Percentiles rank a stretch among this genome's conserved stretches.
Conservation (phyloP, 177 flowering plant species). For the Vitis hybrid region DNA sequence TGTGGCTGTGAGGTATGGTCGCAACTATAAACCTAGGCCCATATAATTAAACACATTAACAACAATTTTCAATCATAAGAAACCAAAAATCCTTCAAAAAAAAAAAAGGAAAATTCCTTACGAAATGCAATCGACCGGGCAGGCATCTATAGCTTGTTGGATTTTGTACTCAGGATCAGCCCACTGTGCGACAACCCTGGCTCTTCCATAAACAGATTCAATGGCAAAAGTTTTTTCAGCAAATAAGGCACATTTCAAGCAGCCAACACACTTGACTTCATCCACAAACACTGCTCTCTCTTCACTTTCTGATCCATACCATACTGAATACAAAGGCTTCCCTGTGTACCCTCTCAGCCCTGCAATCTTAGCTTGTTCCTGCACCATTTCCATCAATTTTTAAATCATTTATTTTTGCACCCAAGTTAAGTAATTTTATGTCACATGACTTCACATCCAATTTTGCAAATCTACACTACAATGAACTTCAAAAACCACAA, state of each 20-base stretch:
- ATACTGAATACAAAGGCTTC: constrained; percentile 70
- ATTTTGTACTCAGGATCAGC: constrained; percentile 85
- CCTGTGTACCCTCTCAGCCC: constrained; percentile 77
- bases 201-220: constrained; percentile 85
- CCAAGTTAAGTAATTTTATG: background rate
- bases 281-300: constrained; percentile 86
- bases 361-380: constrained; percentile 67
- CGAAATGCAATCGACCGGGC: constrained; percentile 97
- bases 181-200: constrained; percentile 90
- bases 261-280: constrained; percentile 87
- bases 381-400: constrained; percentile 4
- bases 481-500: no score
- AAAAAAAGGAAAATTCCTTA: constrained; percentile 22
- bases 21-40: no score
- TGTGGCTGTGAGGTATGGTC: no score
- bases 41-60: no score
- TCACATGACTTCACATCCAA: background rate
- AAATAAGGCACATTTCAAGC: constrained; percentile 86
- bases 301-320: constrained; percentile 78
- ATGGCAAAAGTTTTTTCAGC: constrained; percentile 84
- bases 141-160: constrained; percentile 66
- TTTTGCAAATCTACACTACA: no score
- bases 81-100: no score
- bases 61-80: no score
- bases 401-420: no score